A percentile compares a stretch with the other conserved stretches of the same genome.
phyloP scores from a whole-genome alignment of 306 rosid genomes.

The Prunus campanulata region DNA sequence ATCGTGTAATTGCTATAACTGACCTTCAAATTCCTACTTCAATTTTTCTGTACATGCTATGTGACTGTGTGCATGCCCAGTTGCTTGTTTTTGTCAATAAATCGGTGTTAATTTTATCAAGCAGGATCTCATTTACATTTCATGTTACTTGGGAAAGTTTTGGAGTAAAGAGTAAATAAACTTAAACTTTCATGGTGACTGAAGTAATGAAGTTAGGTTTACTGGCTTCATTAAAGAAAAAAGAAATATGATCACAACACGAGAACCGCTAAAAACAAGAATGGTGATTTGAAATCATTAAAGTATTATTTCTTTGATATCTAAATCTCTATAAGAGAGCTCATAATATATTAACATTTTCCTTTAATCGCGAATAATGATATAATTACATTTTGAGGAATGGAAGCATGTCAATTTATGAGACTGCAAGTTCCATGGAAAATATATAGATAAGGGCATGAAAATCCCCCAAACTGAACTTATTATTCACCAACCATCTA shows the following conservation, averaged over 20 bases:
- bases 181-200: not conserved
- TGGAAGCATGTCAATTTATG: not conserved
- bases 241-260: too few relatives aligned
- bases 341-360: not conserved
- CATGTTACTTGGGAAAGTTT: too few relatives aligned
- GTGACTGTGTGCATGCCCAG: not conserved
- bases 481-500: not conserved
- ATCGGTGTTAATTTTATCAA: not conserved
- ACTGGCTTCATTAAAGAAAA: too few relatives aligned
- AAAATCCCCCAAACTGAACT: not conserved
- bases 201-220: not conserved
- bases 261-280: too few relatives aligned
- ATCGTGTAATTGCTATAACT: too few relatives aligned
- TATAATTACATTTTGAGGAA: not conserved
- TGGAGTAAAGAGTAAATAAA: not conserved
- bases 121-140: not conserved
- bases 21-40: too few relatives aligned
- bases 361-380: conserved; percentile 1
- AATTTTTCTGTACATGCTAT: not conserved
- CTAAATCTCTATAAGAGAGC: not conserved
- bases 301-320: too few relatives aligned
- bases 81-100: not conserved
- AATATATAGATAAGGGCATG: not conserved
- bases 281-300: too few relatives aligned
- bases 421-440: not conserved